Base-by-base conservation (phyloP, 106 monocot genomes). In the Allium fistulosum region DNA sequence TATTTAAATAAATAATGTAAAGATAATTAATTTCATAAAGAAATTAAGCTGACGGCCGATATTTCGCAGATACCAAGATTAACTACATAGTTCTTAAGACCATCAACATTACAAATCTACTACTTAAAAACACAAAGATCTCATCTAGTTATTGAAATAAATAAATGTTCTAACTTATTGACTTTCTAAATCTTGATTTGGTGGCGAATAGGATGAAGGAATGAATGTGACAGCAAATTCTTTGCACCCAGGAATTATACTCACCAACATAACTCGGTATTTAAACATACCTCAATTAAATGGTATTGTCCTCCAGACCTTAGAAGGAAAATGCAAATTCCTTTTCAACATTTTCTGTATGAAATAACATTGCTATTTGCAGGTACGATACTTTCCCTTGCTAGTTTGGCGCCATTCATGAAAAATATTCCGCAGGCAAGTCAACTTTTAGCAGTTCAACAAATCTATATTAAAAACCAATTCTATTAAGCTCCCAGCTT, bases 151-250 rank as follows among this genome's bases (percentile, higher is more conserved):
- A 37, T 37, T 37, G 37, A 37, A 37, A 5, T 37, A 37, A 37
- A 37, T 37, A 37, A 37, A 37, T 2, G 37, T 37, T 37, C 37
- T 17, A 15, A 8, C 22, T 7, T 49, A 10, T 37, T 68, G 8
- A 56, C 13, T 14, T 8, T 68, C 6, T 37, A 37, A 37, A 55
- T 46, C 45, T 18, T 9, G 2, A 37, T 37, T 37, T 37, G 37
- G 5, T 37, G 37, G 37, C 37, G 37, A 14, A 76, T 13, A 96
- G 91, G 91, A 85, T 72, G 80, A 88, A 62, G 84, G 82, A 67
- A 77, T 80, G n/a, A 76, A 91, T 71, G 76, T 91, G 18, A 96
- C 86, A 6, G 88, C 73, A 51, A 96, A 96, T 71, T 88, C 88
- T 16, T 49, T 91, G 53, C 95, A 96, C 64, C 91, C 95, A 56